phyloP scores from a whole-genome alignment of 202 grass and related monocot species.

The Miscanthus sacchariflorus region DNA sequence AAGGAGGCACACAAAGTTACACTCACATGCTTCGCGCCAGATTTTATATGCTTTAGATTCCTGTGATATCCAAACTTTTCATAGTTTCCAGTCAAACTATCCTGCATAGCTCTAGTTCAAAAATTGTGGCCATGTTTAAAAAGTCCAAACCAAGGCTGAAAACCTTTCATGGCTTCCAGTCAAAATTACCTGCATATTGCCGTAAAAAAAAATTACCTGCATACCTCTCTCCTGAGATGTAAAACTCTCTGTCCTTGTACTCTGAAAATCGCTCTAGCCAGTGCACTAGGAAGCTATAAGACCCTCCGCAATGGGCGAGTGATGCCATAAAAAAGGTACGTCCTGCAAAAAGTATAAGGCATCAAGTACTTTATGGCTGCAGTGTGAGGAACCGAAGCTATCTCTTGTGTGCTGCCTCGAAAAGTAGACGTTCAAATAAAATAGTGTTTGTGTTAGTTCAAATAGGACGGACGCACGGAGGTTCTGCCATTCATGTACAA shows the following conservation, averaged over 20 bases:
- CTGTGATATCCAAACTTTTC: too few relatives aligned
- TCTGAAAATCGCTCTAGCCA: slow-evolving; percentile 73
- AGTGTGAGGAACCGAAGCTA: too few relatives aligned
- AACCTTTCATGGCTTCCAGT: slow-evolving; percentile 7
- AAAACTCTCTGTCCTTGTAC: slow-evolving; percentile 67
- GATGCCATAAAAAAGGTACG: too few relatives aligned
- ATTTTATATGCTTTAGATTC: slow-evolving; percentile 4
- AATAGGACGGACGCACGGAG: too few relatives aligned
- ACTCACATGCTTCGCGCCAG: not conserved
- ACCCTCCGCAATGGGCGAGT: too few relatives aligned
- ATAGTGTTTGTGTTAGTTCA: too few relatives aligned
- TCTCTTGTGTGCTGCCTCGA: too few relatives aligned
- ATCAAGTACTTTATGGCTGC: too few relatives aligned
- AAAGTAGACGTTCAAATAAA: too few relatives aligned
- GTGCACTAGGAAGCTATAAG: slow-evolving; percentile 72
- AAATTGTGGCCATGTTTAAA: not conserved
- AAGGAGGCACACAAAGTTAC: not conserved
- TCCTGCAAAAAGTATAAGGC: too few relatives aligned
- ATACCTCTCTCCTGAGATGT: slow-evolving; percentile 90
- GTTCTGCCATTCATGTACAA: too few relatives aligned
- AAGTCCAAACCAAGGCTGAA: not conserved
- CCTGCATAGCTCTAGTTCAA: too few relatives aligned
- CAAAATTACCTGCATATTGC: slow-evolving; percentile 68
- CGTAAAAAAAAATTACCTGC: slow-evolving; percentile 57
- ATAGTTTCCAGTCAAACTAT: not conserved